Base-by-base conservation (phyloP, 2,329 filamentous ascomycete genomes). In the Diaporthe australafricana region DNA sequence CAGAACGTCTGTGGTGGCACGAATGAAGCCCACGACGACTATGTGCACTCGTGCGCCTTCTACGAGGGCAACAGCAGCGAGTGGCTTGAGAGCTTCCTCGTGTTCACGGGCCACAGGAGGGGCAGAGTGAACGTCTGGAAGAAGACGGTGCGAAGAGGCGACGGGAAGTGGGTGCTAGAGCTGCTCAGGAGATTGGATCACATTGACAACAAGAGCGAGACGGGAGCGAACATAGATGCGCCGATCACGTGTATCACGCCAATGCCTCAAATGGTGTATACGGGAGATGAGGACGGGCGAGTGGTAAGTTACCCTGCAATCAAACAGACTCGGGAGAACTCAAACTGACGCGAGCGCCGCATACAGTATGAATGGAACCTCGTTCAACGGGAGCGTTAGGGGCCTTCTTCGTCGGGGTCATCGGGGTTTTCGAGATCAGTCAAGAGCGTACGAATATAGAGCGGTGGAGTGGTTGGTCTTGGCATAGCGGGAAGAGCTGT, bases 41-140 rank as follows among this genome's bases (percentile, higher is more conserved):
- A 88, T 42, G 91, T 98, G 2, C 87, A 94, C 62, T 91, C 92
- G 1, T 96, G 95, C 75, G 94, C 95, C 3, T 98, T 98, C 81
- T 98, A 98, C 82, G 95, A 98, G 80, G 96, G 96, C 0, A 89
- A 91, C 0, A 93, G 92, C 2, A 96, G 95, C 76, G 96, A 98
- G 82, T 98, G 95, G 94, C 86, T 98, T 4, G 94, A 97, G 82
- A 92, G 92, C 69, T 92, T 92, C 73, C 86, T 99, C 53, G 85
- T 98, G 47, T 95, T 99, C 75, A 98, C 96, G 0, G 96, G 96
- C 0, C 96, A 98, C 79, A 87, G 90, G 74, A 87, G 91, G 66
- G 96, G 96, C 0, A 87, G 95, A 17, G 95, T 97, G 42, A 97
- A 97, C 77, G 90, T 93, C 25, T 93, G 92, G 90, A 85, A 86